Conservation (phyloP, 2,329 filamentous ascomycete genomes). For the Dendrostoma leiphaemia region DNA sequence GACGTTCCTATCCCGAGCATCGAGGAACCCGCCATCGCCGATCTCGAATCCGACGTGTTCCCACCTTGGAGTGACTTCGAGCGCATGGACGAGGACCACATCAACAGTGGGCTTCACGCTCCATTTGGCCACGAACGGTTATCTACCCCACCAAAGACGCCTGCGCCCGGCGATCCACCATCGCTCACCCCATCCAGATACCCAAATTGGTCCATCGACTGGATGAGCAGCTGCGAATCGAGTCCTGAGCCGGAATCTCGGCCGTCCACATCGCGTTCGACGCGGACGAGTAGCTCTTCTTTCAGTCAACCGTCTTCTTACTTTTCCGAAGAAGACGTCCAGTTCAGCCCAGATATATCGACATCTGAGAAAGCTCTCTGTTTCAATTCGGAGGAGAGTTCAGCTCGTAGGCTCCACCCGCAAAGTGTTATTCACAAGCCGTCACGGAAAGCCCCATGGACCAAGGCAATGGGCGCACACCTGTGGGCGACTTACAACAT, state of each 20-base stretch:
- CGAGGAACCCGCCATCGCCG: conserved; percentile 48
- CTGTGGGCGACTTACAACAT: conserved; percentile 64
- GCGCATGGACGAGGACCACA: conserved; percentile 26
- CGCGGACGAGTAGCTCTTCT: conserved; percentile 55
- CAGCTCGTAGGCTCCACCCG: conserved; percentile 3
- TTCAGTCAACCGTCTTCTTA: conserved; percentile 54
- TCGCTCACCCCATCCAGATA: conserved; percentile 46
- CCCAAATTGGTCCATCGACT: conserved; percentile 59
- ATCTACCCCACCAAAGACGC: conserved; percentile 59
- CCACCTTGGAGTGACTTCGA: conserved; percentile 40
- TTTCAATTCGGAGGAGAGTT: conserved; percentile 3
- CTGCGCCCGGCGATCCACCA: conserved; percentile 45
- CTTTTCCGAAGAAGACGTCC: conserved; percentile 55
- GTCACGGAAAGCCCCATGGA: conserved; percentile 58
- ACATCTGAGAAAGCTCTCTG: conserved; percentile 28
- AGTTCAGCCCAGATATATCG: conserved; percentile 49
- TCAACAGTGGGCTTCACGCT: conserved; percentile 22
- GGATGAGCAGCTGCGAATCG: conserved; percentile 57
- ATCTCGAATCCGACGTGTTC: conserved; percentile 13
- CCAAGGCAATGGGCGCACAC: conserved; percentile 62
- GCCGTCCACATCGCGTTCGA: conserved; percentile 59
- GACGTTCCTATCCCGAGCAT: conserved; percentile 65
- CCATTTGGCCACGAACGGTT: conserved; percentile 35
- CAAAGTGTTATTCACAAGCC: conserved; percentile 21
- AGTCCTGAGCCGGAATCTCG: conserved; percentile 58